These are phyloP conservation scores for Saccharomyces paradoxus DNA, from an alignment of 805 yeast species.

Conservation along the genomic window DNA sequence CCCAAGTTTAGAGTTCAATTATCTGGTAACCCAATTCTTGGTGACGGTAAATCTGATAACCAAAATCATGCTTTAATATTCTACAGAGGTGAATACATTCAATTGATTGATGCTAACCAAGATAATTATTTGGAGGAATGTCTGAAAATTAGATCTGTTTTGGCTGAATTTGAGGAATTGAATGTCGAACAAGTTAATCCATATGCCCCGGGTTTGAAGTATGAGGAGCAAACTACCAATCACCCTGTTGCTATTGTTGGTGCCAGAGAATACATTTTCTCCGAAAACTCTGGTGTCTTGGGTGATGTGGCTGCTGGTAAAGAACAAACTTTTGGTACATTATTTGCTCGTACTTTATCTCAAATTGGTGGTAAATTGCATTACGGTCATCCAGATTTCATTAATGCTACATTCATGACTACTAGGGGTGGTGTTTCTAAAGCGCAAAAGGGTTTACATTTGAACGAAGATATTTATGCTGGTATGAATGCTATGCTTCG, in stretches of 20 bases:
- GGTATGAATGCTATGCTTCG: constrained; percentile 78
- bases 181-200: constrained; percentile 73
- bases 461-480: constrained; percentile 83
- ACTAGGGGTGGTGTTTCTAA: constrained; percentile 86
- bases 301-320: constrained; percentile 91
- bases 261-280: constrained; percentile 80
- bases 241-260: constrained; percentile 81
- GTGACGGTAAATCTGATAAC: constrained; percentile 85
- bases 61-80: constrained; percentile 76
- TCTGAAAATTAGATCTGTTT: constrained; percentile 69
- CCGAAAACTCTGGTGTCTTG: constrained; percentile 75
- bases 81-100: constrained; percentile 78
- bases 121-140: constrained; percentile 83
- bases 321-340: constrained; percentile 82
- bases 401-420: constrained; percentile 66
- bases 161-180: constrained; percentile 77
- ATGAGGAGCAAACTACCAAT: constrained; percentile 40
- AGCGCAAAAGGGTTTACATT: constrained; percentile 78
- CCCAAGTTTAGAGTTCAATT: constrained; percentile 69
- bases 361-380: constrained; percentile 81
- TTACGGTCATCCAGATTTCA: constrained; percentile 84
- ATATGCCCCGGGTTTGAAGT: constrained; percentile 64
- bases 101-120: constrained; percentile 79
- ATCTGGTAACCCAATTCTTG: constrained; percentile 78
- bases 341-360: constrained; percentile 74